These are phyloP conservation scores for Lindgomyces ingoldianus DNA, from an alignment of 495 filamentous ascomycete genomes.

Conservation along the genomic window DNA sequence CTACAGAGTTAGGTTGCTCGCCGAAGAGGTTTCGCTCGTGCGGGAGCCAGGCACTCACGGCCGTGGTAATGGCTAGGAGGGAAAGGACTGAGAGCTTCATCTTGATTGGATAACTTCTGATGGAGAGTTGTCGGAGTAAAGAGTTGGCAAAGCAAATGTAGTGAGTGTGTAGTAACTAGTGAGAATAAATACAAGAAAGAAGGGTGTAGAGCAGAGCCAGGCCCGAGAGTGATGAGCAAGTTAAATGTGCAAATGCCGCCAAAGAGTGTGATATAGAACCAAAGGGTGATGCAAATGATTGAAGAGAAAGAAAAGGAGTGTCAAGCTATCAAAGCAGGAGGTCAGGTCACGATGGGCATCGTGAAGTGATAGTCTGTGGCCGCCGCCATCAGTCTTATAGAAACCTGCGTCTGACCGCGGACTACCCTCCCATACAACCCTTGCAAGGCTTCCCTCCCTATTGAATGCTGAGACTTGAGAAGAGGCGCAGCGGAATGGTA, in stretches of 20 bases:
- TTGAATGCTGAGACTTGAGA: background rate
- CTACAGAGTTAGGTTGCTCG: slow-evolving; percentile 8
- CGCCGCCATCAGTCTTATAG: background rate
- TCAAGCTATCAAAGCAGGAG: background rate
- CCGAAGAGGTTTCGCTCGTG: slow-evolving; percentile 23
- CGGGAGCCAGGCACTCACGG: slow-evolving; percentile 31
- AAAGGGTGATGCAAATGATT: background rate
- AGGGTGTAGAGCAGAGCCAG: background rate
- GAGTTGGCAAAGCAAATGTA: no score
- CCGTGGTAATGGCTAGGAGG: slow-evolving; percentile 6
- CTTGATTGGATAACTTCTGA: background rate
- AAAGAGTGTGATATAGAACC: background rate
- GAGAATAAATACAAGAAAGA: no score
- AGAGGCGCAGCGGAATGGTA: background rate
- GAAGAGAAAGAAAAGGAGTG: background rate
- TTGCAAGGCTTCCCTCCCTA: background rate
- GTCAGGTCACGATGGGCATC: background rate
- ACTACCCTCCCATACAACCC: background rate
- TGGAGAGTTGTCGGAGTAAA: no score
- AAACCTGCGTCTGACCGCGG: background rate
- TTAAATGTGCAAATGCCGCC: background rate
- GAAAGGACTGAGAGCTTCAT: slow-evolving; percentile 19
- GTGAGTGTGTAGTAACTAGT: no score
- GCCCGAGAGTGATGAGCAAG: background rate
- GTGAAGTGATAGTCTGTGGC: background rate